These are phyloP conservation scores for Penicillium sp. DNA, from an alignment of 2,329 filamentous ascomycete species.

Conservation along the genomic window DNA sequence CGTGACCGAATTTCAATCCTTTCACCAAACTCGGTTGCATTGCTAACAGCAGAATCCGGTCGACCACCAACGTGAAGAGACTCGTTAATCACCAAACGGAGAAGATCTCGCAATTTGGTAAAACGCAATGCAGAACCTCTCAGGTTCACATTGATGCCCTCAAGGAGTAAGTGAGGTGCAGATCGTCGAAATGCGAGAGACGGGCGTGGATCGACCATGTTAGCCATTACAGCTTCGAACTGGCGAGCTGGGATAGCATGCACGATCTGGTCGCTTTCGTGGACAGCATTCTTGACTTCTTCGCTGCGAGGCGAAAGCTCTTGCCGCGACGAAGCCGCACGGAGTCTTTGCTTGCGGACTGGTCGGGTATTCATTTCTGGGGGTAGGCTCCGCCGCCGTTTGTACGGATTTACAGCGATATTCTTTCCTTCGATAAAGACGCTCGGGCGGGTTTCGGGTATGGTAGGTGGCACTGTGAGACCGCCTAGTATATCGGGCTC, in stretches of 20 bases:
- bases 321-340: conserved; percentile 33
- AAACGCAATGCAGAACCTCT: conserved; percentile 40
- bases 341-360: conserved; percentile 39
- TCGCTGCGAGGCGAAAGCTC: conserved; percentile 41
- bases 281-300: conserved; percentile 43
- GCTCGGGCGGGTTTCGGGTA: conserved; percentile 38
- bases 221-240: conserved; percentile 43
- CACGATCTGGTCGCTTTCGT: conserved; percentile 45
- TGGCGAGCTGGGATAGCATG: conserved; percentile 37
- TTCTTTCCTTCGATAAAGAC: conserved; percentile 46
- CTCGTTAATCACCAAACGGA: conserved; percentile 50
- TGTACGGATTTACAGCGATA: conserved; percentile 46
- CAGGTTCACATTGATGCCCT: conserved; percentile 38
- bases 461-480: conserved; percentile 19
- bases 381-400: conserved; percentile 46
- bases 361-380: conserved; percentile 36
- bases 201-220: conserved; percentile 38
- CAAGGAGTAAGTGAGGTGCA: conserved; percentile 37
- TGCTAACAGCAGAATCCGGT: conserved; percentile 48
- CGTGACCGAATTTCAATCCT: conserved; percentile 47
- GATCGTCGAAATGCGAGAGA: conserved; percentile 39
- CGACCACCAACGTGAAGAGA: conserved; percentile 50
- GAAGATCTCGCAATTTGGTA: conserved; percentile 47
- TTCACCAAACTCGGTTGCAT: conserved; percentile 47
- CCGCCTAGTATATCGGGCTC: conserved; percentile 35